Base-by-base conservation (phyloP, 768 basidiomycete species). In the Cyathus striatus region DNA sequence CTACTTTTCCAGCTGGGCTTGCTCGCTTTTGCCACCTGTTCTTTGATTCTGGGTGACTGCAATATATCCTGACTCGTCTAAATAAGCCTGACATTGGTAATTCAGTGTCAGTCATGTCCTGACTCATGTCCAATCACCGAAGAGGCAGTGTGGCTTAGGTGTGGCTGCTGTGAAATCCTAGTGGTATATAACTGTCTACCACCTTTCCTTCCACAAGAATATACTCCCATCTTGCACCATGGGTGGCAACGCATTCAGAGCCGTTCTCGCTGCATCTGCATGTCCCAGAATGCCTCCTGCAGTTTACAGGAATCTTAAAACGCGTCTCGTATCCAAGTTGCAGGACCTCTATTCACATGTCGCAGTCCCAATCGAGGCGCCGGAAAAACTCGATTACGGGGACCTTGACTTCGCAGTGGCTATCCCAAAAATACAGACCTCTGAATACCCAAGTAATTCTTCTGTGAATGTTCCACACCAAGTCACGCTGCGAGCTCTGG, bases 241-340 rank as follows among this genome's bases (percentile, higher is more conserved):
- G 86, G 86, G 85, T 7, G 86, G 86, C 13, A 81, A 72, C 55
- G 84, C 84, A 4, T 87, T 88, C 62, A 60, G 64, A 36, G 60
- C 71, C 26, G 44, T 52, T 13, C 60, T 81, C 2, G 59, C 67
- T 6, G 42, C 68, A 7, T 63, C 56, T 9, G 62, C 75, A 0
- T 78, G 86, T 49, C 85, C 83, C 32, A 75, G 86, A 3, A 69
- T 88, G 40, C 71, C 77, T n/a, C 71, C 79, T 0, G 25, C 56
- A 1, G 65, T 77, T 38, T 88, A 88, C 57, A 32, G 55, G 10
- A 52, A 62, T 0, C 56, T 84, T 30, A 86, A 82, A 59, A 53
- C 62, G 1, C 69, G 65, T 16, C 53, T 80, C 3, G 47, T 58
- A 1, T 52, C 69, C 1, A 64, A 57, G 4, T 56, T 89, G 23